Evolutionary conservation across 1,284 basidiomycete genomes (phyloP), one percentile per base, ranked within the genome.

Genomic region (Moesziomyces sp.): DNA sequence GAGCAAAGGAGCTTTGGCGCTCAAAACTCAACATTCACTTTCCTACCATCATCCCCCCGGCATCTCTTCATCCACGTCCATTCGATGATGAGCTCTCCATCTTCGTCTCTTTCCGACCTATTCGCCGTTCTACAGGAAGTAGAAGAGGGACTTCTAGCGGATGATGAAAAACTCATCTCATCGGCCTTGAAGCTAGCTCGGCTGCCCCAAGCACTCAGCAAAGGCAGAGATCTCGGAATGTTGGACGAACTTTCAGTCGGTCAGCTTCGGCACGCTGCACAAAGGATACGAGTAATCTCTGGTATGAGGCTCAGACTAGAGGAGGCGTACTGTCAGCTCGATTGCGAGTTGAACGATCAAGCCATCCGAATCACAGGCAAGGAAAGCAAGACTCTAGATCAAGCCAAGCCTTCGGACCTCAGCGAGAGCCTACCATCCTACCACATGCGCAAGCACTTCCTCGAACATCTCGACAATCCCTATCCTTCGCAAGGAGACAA

Each of bases 391-490:
- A n/a, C n/a, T n/a, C n/a, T n/a, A n/a, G n/a, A n/a, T n/a, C n/a
- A n/a, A n/a, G n/a, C n/a, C n/a, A 40, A 16, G 16, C 1, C 16
- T n/a, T 14, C 5, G 38, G 58, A 60, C 9, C 45, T 70, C 0
- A 57, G 56, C 14, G 65, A 74, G 35, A 48, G 23, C 6, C 43
- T 71, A 3, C 70, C 61, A 4, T 54, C 59, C 0, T 67, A 55
- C 28, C 35, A 69, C 21, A 76, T 83, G 63, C 81, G 82, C 2
- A 71, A 61, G 14, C 81, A 76, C 65, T 78, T 82, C 35, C 65
- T 79, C 28, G 53, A 64, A 3, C 63, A 76, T 30, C 45, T 83
- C 16, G 64, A 64, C 24, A 46, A 72, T 34, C 82, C 82, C 5
- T 83, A 78, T 46, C 81, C 80, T 0, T 40, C 60, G 5, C 58